Base-by-base conservation (phyloP, 1,284 basidiomycete genomes). In the Cryptococcus amylolentus region DNA sequence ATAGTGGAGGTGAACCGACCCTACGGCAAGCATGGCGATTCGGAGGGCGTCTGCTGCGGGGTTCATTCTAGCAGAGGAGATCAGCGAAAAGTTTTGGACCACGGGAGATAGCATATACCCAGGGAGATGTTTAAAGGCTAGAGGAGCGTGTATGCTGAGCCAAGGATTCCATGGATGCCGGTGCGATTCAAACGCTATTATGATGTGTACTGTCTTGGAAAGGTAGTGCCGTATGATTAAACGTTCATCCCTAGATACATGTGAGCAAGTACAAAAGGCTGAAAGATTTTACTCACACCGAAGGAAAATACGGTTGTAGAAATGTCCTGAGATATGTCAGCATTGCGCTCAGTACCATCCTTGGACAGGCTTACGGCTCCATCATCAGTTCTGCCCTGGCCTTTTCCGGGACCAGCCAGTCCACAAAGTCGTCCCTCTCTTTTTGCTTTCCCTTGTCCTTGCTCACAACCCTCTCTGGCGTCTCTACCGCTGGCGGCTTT, bases 161-260 rank as follows among this genome's bases (percentile, higher is more conserved):
- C 73, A 76, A 1, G 73, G 73, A 54, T 76, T 76, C 70, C 71
- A 74, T 1, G 70, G 69, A 31, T 61, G 64, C 41, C 60, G 56
- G 2, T 60, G 53, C 4, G 63, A 66, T 39, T 76, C 71, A 45
- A 72, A 70, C 1, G 73, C 73, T 26, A 74, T 65, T 55, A 73
- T 74, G 46, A 74, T 66, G 47, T 71, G 68, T 16, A 73, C 70
- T 1, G 72, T 73, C 31, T 69, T 60, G 1, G 65, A 62, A 13
- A 76, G 63, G 54, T 76, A 76, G 49, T 76, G 73, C n/a, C 69
- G 71, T 41, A 76, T 71, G 23, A 76, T 66, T 20, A 75, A 49
- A 9, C 70, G 64, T 39, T 76, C 73, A 49, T 72, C 69, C 13
- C 72, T 72, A 49, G n/a, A 20, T 47, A 28, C 12, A 38, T 37